phyloP scores from a whole-genome alignment of 2,329 filamentous ascomycete species.

The Ceratocystis papillata region DNA sequence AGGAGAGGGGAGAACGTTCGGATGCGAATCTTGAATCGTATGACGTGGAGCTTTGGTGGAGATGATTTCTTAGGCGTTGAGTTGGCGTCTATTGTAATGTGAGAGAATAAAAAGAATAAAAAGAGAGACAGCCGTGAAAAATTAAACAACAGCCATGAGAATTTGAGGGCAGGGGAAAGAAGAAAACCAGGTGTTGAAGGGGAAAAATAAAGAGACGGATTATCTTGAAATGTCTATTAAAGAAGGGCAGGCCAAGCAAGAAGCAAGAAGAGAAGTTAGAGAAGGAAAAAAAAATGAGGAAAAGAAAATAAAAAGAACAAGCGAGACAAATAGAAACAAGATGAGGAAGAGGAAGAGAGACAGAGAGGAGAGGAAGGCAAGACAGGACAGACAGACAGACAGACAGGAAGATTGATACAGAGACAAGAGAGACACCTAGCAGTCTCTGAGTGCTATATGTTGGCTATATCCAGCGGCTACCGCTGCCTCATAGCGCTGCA shows the following conservation, averaged over 20 bases:
- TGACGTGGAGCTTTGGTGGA: constrained; percentile 21
- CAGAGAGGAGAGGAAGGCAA: constrained; percentile 8
- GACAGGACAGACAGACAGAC: not conserved
- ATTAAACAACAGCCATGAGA: constrained; percentile 10
- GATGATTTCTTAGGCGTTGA: constrained; percentile 7
- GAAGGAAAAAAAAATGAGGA: not conserved
- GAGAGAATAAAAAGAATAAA: constrained; percentile 4
- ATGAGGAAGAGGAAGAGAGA: not conserved
- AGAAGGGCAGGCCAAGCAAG: constrained; percentile 3
- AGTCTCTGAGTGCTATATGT: too few species aligned
- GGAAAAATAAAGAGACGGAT: constrained; percentile 7
- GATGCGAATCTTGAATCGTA: constrained; percentile 17
- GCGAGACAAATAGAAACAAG: constrained; percentile 7
- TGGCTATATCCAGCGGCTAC: too few species aligned
- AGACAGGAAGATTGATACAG: too few species aligned
- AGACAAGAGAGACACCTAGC: too few species aligned
- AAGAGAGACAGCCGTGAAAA: not conserved
- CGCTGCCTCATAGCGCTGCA: too few species aligned
- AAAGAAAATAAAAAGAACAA: constrained; percentile 17
- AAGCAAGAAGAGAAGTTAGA: constrained; percentile 14
- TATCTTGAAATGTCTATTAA: constrained; percentile 15
- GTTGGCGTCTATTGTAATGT: constrained; percentile 6
- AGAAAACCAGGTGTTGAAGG: not conserved
- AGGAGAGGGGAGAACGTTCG: not conserved
- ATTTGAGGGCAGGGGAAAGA: constrained; percentile 2